A percentile compares a stretch with the other conserved stretches of the same genome.
Evolutionary conservation across 352 stramenopile genomes (phyloP).

Genomic region (Phytophthora tentaculata): DNA sequence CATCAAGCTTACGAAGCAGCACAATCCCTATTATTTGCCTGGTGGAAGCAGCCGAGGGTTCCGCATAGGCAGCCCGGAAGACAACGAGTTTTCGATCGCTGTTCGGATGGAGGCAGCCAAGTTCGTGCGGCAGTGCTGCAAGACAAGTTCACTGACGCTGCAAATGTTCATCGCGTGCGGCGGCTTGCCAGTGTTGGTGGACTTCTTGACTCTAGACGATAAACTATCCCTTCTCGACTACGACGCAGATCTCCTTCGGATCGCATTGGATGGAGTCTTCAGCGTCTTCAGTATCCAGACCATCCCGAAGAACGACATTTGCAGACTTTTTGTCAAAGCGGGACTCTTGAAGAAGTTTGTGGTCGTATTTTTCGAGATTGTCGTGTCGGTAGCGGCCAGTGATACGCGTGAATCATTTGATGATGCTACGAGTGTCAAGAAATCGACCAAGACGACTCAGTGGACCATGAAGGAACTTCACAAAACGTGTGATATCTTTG

Average conservation of each 20-base stretch:
- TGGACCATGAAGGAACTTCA: constrained; percentile 79
- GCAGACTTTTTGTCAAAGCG: constrained; percentile 93
- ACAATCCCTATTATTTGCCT: constrained; percentile 43
- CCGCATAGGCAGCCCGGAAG: constrained; percentile 20
- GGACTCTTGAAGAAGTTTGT: constrained; percentile 91
- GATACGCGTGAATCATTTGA: constrained; percentile 27
- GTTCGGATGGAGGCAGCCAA: constrained; percentile 89
- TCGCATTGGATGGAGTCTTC: constrained; percentile 91
- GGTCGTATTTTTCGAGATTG: constrained; percentile 84
- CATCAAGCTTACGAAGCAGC: constrained; percentile 85
- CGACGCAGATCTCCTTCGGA: constrained; percentile 72
- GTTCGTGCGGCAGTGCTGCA: constrained; percentile 89
- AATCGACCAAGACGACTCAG: constrained; percentile 9
- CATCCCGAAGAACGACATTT: constrained; percentile 94
- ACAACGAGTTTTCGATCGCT: constrained; percentile 48
- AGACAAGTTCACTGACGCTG: constrained; percentile 87
- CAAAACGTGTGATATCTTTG: constrained; percentile 88
- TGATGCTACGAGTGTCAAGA: constrained; percentile 3
- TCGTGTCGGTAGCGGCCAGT: constrained; percentile 37
- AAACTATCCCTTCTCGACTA: constrained; percentile 31
- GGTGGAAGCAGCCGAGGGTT: constrained; percentile 26
- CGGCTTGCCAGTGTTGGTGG: constrained; percentile 84
- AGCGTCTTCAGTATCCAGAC: constrained; percentile 92
- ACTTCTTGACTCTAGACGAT: constrained; percentile 72
- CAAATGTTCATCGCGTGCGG: constrained; percentile 95